Percentiles rank a stretch among this genome's conserved stretches.
phyloP scores from a whole-genome alignment of 768 basidiomycete genomes.

The Lentinus brumalis region DNA sequence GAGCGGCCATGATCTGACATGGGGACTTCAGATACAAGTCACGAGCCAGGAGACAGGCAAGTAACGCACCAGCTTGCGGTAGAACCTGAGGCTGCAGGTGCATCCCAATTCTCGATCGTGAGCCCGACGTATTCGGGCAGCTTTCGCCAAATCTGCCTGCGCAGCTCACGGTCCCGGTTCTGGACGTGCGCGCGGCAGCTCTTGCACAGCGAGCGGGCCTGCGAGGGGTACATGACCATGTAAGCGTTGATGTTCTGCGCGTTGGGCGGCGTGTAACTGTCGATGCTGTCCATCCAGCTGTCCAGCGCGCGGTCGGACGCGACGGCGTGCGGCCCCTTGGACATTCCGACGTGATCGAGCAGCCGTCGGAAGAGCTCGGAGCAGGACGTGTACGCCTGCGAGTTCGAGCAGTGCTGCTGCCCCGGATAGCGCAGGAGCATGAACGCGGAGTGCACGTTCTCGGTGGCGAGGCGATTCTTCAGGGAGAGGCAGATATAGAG shows the following conservation, averaged over 20 bases:
- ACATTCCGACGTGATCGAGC: not conserved
- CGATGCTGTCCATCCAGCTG: conserved; percentile 3
- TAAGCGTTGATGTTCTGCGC: not conserved
- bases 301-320: conserved; percentile 2
- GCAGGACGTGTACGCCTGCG: not conserved
- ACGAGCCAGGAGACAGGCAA: no score
- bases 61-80: no score
- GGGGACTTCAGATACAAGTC: no score
- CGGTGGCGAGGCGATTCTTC: not conserved
- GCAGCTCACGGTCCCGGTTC: not conserved
- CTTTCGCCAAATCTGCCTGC: conserved; percentile 3
- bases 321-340: not conserved
- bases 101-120: not conserved
- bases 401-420: not conserved
- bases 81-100: not conserved
- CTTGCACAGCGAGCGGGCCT: not conserved
- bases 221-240: not conserved
- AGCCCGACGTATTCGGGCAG: conserved; percentile 1
- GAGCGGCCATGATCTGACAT: no score
- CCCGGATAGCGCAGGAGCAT: not conserved
- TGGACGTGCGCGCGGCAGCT: not conserved
- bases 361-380: not conserved
- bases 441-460: not conserved
- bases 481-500: not conserved
- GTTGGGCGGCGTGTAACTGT: not conserved